Evolutionary conservation across 768 basidiomycete genomes (phyloP).

Genomic region (Phylloporus scabripes): DNA sequence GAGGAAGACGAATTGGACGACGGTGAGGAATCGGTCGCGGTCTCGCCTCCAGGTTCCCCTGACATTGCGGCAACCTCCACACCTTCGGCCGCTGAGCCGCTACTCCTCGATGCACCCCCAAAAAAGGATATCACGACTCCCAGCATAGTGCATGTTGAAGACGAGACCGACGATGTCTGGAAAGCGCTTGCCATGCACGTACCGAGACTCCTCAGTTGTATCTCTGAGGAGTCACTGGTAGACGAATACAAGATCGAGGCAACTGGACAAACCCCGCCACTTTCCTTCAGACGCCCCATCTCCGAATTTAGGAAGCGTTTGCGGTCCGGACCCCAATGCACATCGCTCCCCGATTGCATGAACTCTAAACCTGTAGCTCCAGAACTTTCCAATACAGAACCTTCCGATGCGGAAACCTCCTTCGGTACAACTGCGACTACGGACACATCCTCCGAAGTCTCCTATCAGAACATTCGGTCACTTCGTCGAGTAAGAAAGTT

Average conservation of each 20-base stretch:
- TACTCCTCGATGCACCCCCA: not conserved
- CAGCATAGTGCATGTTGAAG: not conserved
- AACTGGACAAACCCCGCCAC: not conserved
- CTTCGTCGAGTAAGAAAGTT: conserved; percentile 2
- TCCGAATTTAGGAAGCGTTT: not conserved
- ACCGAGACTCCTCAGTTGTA: conserved; percentile 3
- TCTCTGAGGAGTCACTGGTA: conserved; percentile 8
- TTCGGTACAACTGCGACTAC: not conserved
- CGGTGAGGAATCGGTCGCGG: not conserved
- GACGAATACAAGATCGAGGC: conserved; percentile 3
- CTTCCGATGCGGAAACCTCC: not conserved
- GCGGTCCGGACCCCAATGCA: not conserved
- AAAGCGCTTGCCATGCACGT: not conserved
- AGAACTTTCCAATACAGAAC: not conserved
- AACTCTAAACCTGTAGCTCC: not conserved
- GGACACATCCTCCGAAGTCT: not conserved
- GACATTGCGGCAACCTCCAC: not conserved
- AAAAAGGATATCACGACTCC: not conserved
- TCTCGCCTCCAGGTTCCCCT: not conserved
- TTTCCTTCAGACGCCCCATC: not conserved
- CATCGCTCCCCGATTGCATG: not conserved
- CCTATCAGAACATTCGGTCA: not conserved
- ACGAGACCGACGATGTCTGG: not conserved
- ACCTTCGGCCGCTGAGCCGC: not conserved
- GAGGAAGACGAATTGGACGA: not conserved